These are phyloP conservation scores for Tolypocladium cylindrosporum DNA, from an alignment of 2,329 filamentous ascomycete genomes.

Conservation along the genomic window DNA sequence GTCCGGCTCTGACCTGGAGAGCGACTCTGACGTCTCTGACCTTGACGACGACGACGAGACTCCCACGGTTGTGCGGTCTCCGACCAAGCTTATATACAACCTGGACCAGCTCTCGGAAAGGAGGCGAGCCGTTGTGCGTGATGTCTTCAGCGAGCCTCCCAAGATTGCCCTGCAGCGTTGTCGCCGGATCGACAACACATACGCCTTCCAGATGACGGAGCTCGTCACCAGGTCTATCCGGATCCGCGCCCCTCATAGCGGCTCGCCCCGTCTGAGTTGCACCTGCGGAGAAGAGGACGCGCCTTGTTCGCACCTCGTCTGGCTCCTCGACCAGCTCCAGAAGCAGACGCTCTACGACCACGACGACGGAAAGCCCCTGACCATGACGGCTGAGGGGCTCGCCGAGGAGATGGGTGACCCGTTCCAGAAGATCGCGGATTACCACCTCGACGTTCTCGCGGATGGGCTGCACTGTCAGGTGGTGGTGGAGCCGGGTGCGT, in stretches of 20 bases:
- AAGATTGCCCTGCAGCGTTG: constrained; percentile 40
- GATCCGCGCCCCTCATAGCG: constrained; percentile 31
- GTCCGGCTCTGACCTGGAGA: constrained; percentile 17
- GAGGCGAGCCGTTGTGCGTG: constrained; percentile 28
- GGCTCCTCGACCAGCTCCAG: constrained; percentile 43
- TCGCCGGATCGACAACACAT: constrained; percentile 35
- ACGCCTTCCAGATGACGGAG: constrained; percentile 47
- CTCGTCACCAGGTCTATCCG: constrained; percentile 41
- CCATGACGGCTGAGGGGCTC: constrained; percentile 31
- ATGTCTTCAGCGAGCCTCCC: constrained; percentile 37
- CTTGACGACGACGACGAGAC: constrained; percentile 23
- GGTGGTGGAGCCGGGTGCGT: constrained; percentile 20
- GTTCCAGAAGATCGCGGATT: constrained; percentile 37
- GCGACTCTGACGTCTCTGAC: constrained; percentile 19
- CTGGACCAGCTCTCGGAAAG: constrained; percentile 27
- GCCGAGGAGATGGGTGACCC: constrained; percentile 37
- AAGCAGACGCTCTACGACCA: constrained; percentile 34
- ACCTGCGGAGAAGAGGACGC: constrained; percentile 27
- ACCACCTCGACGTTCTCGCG: constrained; percentile 41
- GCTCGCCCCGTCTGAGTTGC: constrained; percentile 32
- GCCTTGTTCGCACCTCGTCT: constrained; percentile 42
- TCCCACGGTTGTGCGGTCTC: constrained; percentile 22
- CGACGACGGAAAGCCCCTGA: constrained; percentile 25
- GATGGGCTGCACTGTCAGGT: constrained; percentile 40
- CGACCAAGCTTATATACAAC: constrained; percentile 29